Evolutionary conservation across 1,139 yeast species (phyloP).

Genomic region (Scheffersomyces parashehatae): DNA sequence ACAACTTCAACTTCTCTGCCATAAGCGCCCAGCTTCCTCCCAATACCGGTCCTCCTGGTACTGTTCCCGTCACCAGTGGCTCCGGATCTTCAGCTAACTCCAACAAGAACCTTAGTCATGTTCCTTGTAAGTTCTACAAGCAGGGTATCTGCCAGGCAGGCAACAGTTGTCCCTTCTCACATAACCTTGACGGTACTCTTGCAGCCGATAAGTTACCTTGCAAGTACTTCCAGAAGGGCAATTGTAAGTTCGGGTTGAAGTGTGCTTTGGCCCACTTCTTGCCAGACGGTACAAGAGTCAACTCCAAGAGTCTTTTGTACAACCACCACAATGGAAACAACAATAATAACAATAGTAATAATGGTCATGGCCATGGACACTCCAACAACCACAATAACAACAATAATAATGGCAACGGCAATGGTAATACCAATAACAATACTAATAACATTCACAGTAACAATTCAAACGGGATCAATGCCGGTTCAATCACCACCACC

Average conservation of each 20-base stretch:
- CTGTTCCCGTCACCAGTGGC: conserved; percentile 21
- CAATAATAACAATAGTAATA: conserved; percentile 1
- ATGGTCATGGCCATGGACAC: conserved; percentile 2
- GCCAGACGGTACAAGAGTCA: conserved; percentile 85
- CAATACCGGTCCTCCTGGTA: conserved; percentile 45
- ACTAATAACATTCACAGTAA: not conserved
- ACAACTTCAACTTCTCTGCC: conserved; percentile 7
- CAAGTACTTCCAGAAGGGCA: conserved; percentile 91
- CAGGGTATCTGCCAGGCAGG: conserved; percentile 98
- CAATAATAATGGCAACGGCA: not conserved
- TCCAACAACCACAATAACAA: not conserved
- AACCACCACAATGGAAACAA: conserved; percentile 3
- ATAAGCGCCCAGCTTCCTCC: conserved; percentile 30
- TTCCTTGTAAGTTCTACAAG: conserved; percentile 88
- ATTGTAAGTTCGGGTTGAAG: conserved; percentile 88
- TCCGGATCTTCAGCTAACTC: conserved; percentile 7
- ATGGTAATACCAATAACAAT: not conserved
- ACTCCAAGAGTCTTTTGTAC: conserved; percentile 37
- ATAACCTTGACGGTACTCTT: conserved; percentile 60
- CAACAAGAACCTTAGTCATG: conserved; percentile 70
- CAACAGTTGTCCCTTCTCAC: conserved; percentile 86
- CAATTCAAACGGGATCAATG: not conserved
- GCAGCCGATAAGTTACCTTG: conserved; percentile 75
- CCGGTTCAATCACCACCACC: not conserved
- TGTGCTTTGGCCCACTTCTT: conserved; percentile 91